Evolutionary conservation across 2,329 filamentous ascomycete species (phyloP), one percentile per base, ranked within the genome.

Genomic region (Chaetomium olivaceum): DNA sequence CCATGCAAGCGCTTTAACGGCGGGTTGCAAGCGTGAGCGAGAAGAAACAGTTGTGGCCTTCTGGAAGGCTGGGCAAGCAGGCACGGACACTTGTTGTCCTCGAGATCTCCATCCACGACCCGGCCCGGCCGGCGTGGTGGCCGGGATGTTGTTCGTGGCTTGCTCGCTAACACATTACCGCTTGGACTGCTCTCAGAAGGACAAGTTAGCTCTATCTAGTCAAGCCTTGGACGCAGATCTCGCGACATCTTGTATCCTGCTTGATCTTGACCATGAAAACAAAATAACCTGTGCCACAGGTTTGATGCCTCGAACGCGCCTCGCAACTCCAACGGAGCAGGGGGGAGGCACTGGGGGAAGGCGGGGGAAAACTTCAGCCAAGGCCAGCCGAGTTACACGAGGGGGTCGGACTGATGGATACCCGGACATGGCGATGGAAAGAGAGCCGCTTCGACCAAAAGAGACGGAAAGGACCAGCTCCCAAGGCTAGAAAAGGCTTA

Each of bases 1-100:
- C 51, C 43, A 66, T 68, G 67, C 65, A 67, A 27, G 56, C 64
- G 68, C 63, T 65, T 66, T 63, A 64, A 63, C 62, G 9, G 52
- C 57, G 19, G 33, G 31, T 12, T 36, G 2, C 8, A 23, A 43
- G 21, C 19, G 16, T 48, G 43, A 58, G 16, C 23, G 8, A 16
- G 23, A 31, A 27, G n/a, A 61, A 63, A 57, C 39, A 25, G 33
- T 56, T n/a, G 27, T 6, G 19, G 11, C 43, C 58, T 67, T 67
- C 62, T 65, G 31, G 67, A 67, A 67, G 67, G 50, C 54, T 64
- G 62, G 64, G 58, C 43, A 43, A 46, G 16, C 43, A 27, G 46
- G 36, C 48, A 25, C 21, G 54, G 33, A 39, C 52, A 33, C 61
- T 27, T 27, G n/a, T 31, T n/a, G 25, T 23, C 39, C 25, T 39